Evolutionary conservation across 1,284 basidiomycete genomes (phyloP).

Genomic region (Schizopora paradoxa): DNA sequence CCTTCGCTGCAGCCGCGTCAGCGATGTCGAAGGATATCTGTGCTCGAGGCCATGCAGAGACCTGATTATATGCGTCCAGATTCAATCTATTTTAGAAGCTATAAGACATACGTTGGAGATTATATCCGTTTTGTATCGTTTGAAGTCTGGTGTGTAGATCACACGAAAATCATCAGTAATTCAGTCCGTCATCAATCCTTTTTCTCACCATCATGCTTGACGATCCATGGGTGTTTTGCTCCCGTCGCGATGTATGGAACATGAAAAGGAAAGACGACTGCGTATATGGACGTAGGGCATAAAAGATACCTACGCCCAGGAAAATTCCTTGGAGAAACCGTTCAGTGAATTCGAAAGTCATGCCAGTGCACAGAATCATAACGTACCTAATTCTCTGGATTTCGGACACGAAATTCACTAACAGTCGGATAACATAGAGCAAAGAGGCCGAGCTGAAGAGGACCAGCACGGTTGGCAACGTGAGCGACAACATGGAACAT

Average conservation of each 20-base stretch:
- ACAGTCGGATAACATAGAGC: conserved; percentile 7
- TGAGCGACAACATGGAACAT: too few species aligned
- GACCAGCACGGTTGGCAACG: too few species aligned
- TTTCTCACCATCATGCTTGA: conserved; percentile 10
- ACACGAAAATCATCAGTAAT: too few species aligned
- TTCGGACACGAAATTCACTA: conserved; percentile 6
- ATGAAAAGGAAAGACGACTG: conserved; percentile 7
- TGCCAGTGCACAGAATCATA: background rate
- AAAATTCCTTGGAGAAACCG: conserved; percentile 9
- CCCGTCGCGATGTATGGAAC: conserved; percentile 11
- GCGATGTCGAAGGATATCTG: conserved; percentile 23
- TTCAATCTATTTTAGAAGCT: background rate
- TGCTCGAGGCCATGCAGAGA: conserved; percentile 14
- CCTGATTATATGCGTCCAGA: conserved; percentile 6
- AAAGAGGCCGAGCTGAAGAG: conserved; percentile 2
- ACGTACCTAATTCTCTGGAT: conserved; percentile 11
- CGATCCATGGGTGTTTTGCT: conserved; percentile 2
- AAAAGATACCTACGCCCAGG: conserved; percentile 11
- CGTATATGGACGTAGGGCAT: conserved; percentile 7
- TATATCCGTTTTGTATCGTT: conserved; percentile 11
- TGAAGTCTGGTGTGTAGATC: conserved; percentile 8
- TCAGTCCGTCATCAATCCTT: too few species aligned
- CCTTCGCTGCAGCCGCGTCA: conserved; percentile 38
- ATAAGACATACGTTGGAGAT: conserved; percentile 6
- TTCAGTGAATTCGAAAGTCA: background rate